Conservation (phyloP, 257 asterid species). For the Ilex asprella region DNA sequence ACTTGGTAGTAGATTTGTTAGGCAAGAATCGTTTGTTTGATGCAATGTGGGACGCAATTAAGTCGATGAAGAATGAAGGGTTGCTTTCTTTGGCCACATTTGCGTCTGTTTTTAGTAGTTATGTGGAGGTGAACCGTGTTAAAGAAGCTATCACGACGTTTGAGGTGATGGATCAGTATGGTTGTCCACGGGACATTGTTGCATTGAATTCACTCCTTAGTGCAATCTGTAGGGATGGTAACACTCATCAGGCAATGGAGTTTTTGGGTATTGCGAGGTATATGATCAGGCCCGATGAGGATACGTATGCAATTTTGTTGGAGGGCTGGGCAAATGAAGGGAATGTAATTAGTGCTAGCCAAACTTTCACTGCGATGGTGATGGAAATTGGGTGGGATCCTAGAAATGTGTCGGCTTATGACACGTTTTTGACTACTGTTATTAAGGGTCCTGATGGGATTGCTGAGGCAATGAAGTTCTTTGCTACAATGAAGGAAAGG, state of each 20-base stretch:
- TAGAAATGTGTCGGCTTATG: slow-evolving; percentile 45
- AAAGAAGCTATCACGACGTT: slow-evolving; percentile 49
- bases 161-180: slow-evolving; percentile 56
- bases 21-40: slow-evolving; percentile 58
- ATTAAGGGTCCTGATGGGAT: slow-evolving; percentile 47
- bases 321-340: slow-evolving; percentile 63
- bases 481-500: slow-evolving; percentile 33
- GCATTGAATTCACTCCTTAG: slow-evolving; percentile 46
- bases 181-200: slow-evolving; percentile 26
- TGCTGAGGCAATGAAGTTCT: slow-evolving; percentile 33
- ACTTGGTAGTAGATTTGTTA: slow-evolving; percentile 59
- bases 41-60: slow-evolving; percentile 82
- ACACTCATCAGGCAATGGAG: slow-evolving; percentile 37
- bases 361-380: slow-evolving; percentile 50
- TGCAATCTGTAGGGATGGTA: slow-evolving; percentile 50
- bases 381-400: slow-evolving; percentile 57
- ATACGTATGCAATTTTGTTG: slow-evolving; percentile 50
- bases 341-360: slow-evolving; percentile 33
- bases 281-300: slow-evolving; percentile 35
- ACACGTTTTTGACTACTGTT: slow-evolving; percentile 49
- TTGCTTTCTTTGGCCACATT: slow-evolving; percentile 47
- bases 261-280: slow-evolving; percentile 28
- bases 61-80: slow-evolving; percentile 46
- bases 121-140: slow-evolving; percentile 36
- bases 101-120: slow-evolving; percentile 45